These are phyloP conservation scores for Leccinum griseonigrum DNA, from an alignment of 1,284 basidiomycete genomes.

Conservation along the genomic window DNA sequence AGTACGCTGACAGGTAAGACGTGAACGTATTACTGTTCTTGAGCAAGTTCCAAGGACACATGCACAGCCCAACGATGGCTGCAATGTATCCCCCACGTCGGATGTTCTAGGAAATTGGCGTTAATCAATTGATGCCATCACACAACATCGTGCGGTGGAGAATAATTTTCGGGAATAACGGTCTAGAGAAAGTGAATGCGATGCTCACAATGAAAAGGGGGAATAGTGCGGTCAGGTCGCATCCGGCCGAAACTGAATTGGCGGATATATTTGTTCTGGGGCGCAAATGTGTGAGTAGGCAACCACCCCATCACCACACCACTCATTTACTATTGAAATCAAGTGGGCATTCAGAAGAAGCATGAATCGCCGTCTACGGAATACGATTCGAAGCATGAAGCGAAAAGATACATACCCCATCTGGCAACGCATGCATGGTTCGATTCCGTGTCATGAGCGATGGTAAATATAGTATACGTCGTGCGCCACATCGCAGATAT, in stretches of 20 bases:
- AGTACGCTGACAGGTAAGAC: slow-evolving; percentile 82
- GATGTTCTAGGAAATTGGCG: slow-evolving; percentile 55
- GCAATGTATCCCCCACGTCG: slow-evolving; percentile 81
- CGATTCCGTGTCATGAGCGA: not conserved
- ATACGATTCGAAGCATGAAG: slow-evolving; percentile 1
- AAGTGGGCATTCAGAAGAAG: not conserved
- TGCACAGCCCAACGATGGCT: slow-evolving; percentile 70
- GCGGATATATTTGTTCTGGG: slow-evolving; percentile 76
- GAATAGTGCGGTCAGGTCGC: slow-evolving; percentile 78
- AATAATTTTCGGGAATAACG: not conserved
- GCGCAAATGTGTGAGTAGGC: not conserved
- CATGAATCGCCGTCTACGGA: slow-evolving; percentile 24
- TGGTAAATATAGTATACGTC: slow-evolving; percentile 14
- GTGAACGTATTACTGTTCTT: slow-evolving; percentile 77
- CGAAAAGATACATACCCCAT: slow-evolving; percentile 26
- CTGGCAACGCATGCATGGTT: slow-evolving; percentile 10
- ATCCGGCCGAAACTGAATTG: slow-evolving; percentile 83
- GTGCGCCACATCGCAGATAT: slow-evolving; percentile 6
- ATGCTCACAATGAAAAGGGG: slow-evolving; percentile 71
- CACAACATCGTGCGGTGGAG: not conserved
- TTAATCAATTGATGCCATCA: slow-evolving; percentile 2
- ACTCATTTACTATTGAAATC: not conserved
- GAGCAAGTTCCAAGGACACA: slow-evolving; percentile 81
- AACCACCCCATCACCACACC: slow-evolving; percentile 3
- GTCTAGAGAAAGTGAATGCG: not conserved